Conservation (phyloP, 2,329 filamentous ascomycete species). For the Coniochaeta sp. region DNA sequence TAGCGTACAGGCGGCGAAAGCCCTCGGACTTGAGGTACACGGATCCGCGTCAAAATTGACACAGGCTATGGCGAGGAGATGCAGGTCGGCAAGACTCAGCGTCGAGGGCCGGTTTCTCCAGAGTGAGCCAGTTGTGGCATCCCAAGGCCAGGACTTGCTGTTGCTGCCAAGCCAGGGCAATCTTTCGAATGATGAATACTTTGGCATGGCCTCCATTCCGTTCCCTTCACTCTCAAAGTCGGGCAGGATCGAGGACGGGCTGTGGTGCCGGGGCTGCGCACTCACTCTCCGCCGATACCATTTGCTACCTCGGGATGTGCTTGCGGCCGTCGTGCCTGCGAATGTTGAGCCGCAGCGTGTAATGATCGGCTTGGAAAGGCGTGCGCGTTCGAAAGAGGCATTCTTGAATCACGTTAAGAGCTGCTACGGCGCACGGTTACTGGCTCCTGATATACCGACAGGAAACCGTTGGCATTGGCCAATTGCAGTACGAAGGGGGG, state of each 20-base stretch:
- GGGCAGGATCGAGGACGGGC: slow-evolving; percentile 13
- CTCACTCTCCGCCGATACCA: slow-evolving; percentile 3
- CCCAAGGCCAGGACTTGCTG: slow-evolving; percentile 1
- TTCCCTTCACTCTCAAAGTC: slow-evolving; percentile 16
- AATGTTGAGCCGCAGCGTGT: slow-evolving; percentile 4
- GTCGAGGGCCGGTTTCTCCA: background rate
- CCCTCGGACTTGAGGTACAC: background rate
- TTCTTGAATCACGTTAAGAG: slow-evolving; percentile 15
- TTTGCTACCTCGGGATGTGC: background rate
- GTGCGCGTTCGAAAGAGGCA: slow-evolving; percentile 13
- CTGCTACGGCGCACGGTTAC: slow-evolving; percentile 16
- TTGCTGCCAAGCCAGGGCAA: slow-evolving; percentile 5
- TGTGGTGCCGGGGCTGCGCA: slow-evolving; percentile 16
- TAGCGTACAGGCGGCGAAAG: background rate
- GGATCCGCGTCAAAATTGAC: background rate
- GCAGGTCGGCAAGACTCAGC: background rate
- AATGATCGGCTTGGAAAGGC: slow-evolving; percentile 12
- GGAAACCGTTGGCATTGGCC: no score
- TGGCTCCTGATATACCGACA: no score
- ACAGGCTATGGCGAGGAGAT: background rate
- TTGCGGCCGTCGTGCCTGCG: slow-evolving; percentile 4
- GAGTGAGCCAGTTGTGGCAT: no score
- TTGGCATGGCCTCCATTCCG: slow-evolving; percentile 17
- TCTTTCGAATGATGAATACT: slow-evolving; percentile 12
- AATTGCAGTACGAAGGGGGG: no score